phyloP scores from a whole-genome alignment of 305 asterid genomes.

The Solanum hybrid region DNA sequence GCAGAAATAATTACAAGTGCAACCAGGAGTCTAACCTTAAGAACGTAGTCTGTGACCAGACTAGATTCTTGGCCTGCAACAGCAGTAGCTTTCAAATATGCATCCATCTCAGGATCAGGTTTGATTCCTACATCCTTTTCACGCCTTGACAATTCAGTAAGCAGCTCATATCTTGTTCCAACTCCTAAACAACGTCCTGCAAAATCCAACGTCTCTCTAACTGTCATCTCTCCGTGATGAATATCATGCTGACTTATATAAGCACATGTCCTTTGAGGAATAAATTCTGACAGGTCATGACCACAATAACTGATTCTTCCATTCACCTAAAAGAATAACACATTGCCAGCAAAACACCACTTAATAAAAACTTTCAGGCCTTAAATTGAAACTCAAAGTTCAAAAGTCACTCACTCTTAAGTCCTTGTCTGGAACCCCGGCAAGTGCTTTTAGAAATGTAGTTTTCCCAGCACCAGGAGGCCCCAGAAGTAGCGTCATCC shows the following conservation, averaged over 20 bases:
- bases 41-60: slow-evolving; percentile 73
- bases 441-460: slow-evolving; percentile 67
- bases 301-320: slow-evolving; percentile 88
- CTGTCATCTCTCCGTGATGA: slow-evolving; percentile 98
- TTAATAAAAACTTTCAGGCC: neutral
- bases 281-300: slow-evolving; percentile 66
- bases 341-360: neutral
- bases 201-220: slow-evolving; percentile 76
- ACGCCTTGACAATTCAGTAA: slow-evolving; percentile 67
- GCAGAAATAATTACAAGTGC: neutral
- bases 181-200: slow-evolving; percentile 92
- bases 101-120: slow-evolving; percentile 89
- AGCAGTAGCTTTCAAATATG: slow-evolving; percentile 85
- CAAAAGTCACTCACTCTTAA: slow-evolving; percentile 45
- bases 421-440: slow-evolving; percentile 62
- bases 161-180: slow-evolving; percentile 85
- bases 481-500: slow-evolving; percentile 93
- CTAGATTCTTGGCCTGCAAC: slow-evolving; percentile 86
- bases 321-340: slow-evolving; percentile 28
- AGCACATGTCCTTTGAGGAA: slow-evolving; percentile 91
- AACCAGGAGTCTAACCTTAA: slow-evolving; percentile 47
- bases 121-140: slow-evolving; percentile 80
- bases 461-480: slow-evolving; percentile 95
- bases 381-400: neutral
- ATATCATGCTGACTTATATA: slow-evolving; percentile 92